Evolutionary conservation across 495 filamentous ascomycete genomes (phyloP), one percentile per base, ranked within the genome.

Genomic region (Mycothermus thermophilus): DNA sequence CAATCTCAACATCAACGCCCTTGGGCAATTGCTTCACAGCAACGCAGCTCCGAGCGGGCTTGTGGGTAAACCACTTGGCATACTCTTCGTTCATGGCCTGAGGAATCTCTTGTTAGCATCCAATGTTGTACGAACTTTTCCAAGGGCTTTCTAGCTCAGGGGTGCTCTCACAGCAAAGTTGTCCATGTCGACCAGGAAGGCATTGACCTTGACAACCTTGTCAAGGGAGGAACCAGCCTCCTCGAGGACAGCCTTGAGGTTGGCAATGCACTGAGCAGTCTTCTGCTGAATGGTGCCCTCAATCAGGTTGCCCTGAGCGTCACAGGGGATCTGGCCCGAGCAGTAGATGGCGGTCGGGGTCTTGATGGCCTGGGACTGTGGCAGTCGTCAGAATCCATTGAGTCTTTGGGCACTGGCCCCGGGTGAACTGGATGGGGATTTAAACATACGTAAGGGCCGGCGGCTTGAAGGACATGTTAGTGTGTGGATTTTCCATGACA

Each of bases 41-140:
- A 37, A 96, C 82, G 60, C 88, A 95, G 63, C 82, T 90, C 30
- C 88, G 73, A 19, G 88, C 85, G 12, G 88, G 88, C 71, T 86
- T 90, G 63, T 83, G 78, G 24, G 64, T 62, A 60, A 94, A 90
- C 67, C 75, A 80, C 64, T 82, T 81, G 64, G 79, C 80, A 51
- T 93, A 95, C 55, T 79, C 77, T 42, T 66, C 68, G 62, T 94
- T 94, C 80, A 95, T 85, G 59, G 75, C 73, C 58, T 60, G 41
- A n/a, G n/a, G n/a, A 11, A 25, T 29, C 14, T 11, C 8, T 16
- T 7, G 32, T 48, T 42, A 32, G 39, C 31, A 30, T n/a, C n/a
- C n/a, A n/a, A n/a, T n/a, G n/a, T n/a, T n/a, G n/a, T n/a, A n/a
- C n/a, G n/a, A n/a, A n/a, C n/a, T n/a, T n/a, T n/a, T n/a, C n/a